These are phyloP conservation scores for Dendryphion nanum DNA, from an alignment of 2,329 filamentous ascomycete species.

Conservation along the genomic window DNA sequence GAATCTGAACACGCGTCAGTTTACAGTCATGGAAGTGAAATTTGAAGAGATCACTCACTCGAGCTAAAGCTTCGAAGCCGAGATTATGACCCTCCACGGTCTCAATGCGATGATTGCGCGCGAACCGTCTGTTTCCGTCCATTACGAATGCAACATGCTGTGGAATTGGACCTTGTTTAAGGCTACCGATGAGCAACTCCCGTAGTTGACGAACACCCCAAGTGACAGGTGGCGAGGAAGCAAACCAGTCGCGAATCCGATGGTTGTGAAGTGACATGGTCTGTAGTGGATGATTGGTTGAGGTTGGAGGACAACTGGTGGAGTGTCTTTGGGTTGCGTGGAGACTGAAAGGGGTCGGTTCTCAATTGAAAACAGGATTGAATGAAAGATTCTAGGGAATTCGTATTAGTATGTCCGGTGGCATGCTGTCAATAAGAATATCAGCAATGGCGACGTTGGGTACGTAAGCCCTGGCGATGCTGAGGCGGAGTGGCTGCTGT, in stretches of 20 bases:
- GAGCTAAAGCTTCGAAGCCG: conserved; percentile 90
- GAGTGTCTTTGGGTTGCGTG: neutral
- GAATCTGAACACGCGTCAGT: conserved; percentile 53
- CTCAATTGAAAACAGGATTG: neutral
- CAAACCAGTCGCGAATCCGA: conserved; percentile 69
- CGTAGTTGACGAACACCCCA: conserved; percentile 78
- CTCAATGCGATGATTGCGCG: conserved; percentile 86
- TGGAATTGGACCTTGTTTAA: conserved; percentile 88
- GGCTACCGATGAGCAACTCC: conserved; percentile 81
- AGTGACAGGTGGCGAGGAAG: conserved; percentile 87
- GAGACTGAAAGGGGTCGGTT: neutral
- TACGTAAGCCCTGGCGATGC: conserved; percentile 28
- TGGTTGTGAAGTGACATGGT: conserved; percentile 56
- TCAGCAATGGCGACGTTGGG: conserved; percentile 20
- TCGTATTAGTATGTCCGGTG: conserved; percentile 15
- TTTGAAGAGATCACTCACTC: conserved; percentile 51
- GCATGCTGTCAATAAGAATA: conserved; percentile 27
- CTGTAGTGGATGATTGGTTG: conserved; percentile 10
- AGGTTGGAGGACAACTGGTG: neutral
- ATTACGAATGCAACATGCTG: conserved; percentile 99
- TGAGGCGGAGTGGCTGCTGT: conserved; percentile 25
- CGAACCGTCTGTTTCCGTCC: conserved; percentile 96
- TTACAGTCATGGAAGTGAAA: conserved; percentile 31
- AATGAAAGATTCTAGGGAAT: neutral
- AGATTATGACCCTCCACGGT: conserved; percentile 94